Evolutionary conservation across 305 asterid species (phyloP).

Genomic region (Fraxinus sp.): DNA sequence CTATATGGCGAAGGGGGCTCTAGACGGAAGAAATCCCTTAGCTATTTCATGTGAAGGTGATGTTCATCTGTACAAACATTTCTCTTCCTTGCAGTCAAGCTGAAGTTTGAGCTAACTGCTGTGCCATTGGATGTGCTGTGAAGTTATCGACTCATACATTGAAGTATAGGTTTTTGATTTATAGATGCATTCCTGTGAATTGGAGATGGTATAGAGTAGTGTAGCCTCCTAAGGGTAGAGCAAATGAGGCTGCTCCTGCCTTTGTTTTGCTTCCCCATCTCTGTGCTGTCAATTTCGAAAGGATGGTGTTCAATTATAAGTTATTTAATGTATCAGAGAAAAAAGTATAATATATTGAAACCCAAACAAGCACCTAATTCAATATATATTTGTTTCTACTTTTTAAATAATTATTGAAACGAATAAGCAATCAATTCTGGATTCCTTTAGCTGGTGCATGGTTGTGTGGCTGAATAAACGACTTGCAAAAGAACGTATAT

Average conservation of each 20-base stretch:
- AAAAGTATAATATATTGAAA: background rate
- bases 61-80: conserved; percentile 22
- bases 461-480: background rate
- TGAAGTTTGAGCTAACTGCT: background rate
- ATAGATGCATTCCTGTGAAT: conserved; percentile 17
- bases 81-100: background rate
- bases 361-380: conserved; percentile 26
- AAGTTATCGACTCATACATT: conserved; percentile 31
- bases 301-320: conserved; percentile 11
- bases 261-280: conserved; percentile 41
- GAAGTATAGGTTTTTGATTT: conserved; percentile 34
- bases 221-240: conserved; percentile 26
- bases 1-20: conserved; percentile 89
- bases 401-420: conserved; percentile 30
- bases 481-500: background rate
- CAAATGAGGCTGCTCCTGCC: conserved; percentile 27
- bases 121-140: conserved; percentile 14
- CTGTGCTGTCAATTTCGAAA: conserved; percentile 18
- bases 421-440: conserved; percentile 13
- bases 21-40: conserved; percentile 67
- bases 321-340: conserved; percentile 25
- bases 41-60: conserved; percentile 70
- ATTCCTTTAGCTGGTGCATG: background rate
- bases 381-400: conserved; percentile 15
- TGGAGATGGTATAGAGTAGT: conserved; percentile 41